Conservation (phyloP, 768 basidiomycete genomes). For the Hemileccinum impolitum region DNA sequence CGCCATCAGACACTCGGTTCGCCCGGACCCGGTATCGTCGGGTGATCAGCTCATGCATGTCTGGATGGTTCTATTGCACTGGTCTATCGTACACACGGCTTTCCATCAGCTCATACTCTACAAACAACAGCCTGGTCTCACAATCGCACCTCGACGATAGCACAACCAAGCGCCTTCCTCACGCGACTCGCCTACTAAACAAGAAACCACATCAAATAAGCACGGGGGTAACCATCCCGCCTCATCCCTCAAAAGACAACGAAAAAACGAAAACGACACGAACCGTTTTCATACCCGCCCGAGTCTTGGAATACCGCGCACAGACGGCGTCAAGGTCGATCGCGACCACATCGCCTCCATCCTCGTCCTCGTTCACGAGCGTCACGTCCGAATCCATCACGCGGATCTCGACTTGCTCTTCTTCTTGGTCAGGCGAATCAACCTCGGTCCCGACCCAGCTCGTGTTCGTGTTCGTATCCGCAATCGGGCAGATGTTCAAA, state of each 20-base stretch:
- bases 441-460: not conserved
- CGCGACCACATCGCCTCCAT: not conserved
- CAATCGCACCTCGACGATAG: conserved; percentile 14
- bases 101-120: too few species aligned
- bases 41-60: too few species aligned
- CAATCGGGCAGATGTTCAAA: too few species aligned
- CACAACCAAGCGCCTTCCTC: conserved; percentile 6
- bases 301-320: conserved; percentile 15
- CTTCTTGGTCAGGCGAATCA: not conserved
- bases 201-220: not conserved
- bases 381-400: conserved; percentile 27
- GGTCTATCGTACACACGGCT: too few species aligned
- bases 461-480: not conserved
- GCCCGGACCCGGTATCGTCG: too few species aligned
- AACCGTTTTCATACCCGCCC: conserved; percentile 24
- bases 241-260: not conserved
- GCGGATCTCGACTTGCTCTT: not conserved
- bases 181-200: conserved; percentile 14
- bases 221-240: not conserved
- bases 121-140: not conserved
- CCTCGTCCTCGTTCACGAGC: conserved; percentile 26
- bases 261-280: conserved; percentile 2
- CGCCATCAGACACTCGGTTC: too few species aligned
- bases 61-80: too few species aligned
- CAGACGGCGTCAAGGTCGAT: conserved; percentile 20